Base-by-base conservation (phyloP, 345 rosid species). In the Carallia pectinifolia region DNA sequence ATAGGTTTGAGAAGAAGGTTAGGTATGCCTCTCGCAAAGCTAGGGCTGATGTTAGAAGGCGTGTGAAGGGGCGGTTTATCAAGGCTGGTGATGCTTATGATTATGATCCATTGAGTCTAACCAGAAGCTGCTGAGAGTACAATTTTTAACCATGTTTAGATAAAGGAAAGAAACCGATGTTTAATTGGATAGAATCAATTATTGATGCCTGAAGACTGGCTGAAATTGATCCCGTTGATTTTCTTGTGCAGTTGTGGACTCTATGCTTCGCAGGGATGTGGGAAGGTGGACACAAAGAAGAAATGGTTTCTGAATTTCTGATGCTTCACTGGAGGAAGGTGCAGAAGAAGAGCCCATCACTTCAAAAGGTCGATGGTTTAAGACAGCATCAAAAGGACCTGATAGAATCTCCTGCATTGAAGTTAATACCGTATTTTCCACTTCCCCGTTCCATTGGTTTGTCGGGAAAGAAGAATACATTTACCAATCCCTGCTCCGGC, bases 21-120 rank as follows among this genome's bases (percentile, higher is more conserved):
- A 85, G 99, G 78, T 92, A 96, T 81, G 98, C 88, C 60, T 92
- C 99, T 52, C 94, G 98, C 58, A 96, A 96, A 84, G 98, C 96
- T 65, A 88, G 99, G 81, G 99, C 99, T 58, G 98, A 96, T 61
- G 96, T 90, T 60, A 86, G 99, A 78, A 90, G 78, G 82, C 94
- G 99, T 30, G 99, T 88, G 71, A 96, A 92, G 82, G 99, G 99
- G 15, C 70, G 99, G 27, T 96, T 96, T 74, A 90, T 96, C 69
- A 96, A 96, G 81, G 94, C 97, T 52, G 98, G 98, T 39, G 99
- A 92, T 71, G 91, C 86, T 70, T 95, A 87, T 81, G 99, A 95
- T 77, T 95, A 92, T 64, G 98, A 95, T 60, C 99, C 98, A 0
- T 66, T 89, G 83, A 85, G 65, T 71, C 90, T 72, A 70, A 89